Conservation (phyloP, 345 rosid species). For the Salix arbutifolia region DNA sequence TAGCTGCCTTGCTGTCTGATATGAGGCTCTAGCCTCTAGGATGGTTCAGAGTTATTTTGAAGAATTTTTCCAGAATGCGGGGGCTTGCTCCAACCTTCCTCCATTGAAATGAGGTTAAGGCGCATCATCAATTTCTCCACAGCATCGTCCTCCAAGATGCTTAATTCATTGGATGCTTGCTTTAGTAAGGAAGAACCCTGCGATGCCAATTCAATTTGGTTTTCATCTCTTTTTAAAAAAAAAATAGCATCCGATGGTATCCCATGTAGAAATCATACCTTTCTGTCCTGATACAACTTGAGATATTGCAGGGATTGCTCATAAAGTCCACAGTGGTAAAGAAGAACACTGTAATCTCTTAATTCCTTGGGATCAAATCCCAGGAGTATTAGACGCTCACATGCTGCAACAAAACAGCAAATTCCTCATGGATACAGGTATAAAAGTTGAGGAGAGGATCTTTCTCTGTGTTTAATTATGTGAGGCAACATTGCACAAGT, state of each 20-base stretch:
- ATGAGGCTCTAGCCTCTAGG: constrained; percentile 28
- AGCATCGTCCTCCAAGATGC: constrained; percentile 48
- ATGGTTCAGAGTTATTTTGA: constrained; percentile 52
- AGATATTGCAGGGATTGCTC: constrained; percentile 47
- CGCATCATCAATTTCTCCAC: constrained; percentile 47
- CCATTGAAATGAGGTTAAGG: constrained; percentile 55
- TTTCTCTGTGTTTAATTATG: background rate
- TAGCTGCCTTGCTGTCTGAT: too few species aligned
- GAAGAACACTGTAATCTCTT: constrained; percentile 65
- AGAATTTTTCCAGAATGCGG: constrained; percentile 42
- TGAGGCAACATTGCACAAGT: too few species aligned
- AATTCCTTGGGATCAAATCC: constrained; percentile 44
- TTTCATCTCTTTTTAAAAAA: background rate
- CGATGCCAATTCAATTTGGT: background rate
- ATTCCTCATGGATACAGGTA: background rate
- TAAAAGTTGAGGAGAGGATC: background rate
- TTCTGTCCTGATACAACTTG: constrained; percentile 33
- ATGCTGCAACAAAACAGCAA: constrained; percentile 39
- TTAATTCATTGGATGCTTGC: constrained; percentile 18
- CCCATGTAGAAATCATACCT: constrained; percentile 26
- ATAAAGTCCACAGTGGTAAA: constrained; percentile 60
- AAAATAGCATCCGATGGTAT: background rate
- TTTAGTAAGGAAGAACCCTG: constrained; percentile 29
- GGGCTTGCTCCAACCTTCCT: constrained; percentile 54
- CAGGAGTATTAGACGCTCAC: constrained; percentile 59